phyloP scores from a whole-genome alignment of 2,329 filamentous ascomycete species.

The Talaromyces sp. region DNA sequence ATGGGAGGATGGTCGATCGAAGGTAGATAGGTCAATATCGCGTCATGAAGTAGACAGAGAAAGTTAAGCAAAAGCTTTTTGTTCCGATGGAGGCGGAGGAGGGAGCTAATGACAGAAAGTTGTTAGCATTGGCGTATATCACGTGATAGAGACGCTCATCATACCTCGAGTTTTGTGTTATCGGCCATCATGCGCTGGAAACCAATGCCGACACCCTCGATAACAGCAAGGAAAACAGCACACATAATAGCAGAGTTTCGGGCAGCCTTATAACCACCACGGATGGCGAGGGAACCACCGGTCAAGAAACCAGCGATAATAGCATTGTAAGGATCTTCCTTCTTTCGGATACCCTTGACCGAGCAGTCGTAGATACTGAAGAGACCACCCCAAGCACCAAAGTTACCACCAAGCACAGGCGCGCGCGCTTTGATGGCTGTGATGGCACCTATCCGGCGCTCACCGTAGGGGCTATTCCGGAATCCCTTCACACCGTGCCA shows the following conservation, averaged over 20 bases:
- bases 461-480: slow-evolving; percentile 84
- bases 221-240: slow-evolving; percentile 88
- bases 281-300: slow-evolving; percentile 82
- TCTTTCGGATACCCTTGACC: slow-evolving; percentile 88
- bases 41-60: not conserved
- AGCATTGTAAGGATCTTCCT: slow-evolving; percentile 97
- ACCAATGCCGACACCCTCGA: slow-evolving; percentile 94
- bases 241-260: slow-evolving; percentile 96
- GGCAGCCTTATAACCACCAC: slow-evolving; percentile 87
- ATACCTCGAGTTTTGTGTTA: slow-evolving; percentile 75
- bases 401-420: slow-evolving; percentile 94
- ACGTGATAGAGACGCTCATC: slow-evolving; percentile 19
- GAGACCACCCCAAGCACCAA: slow-evolving; percentile 93
- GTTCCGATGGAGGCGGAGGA: slow-evolving; percentile 34
- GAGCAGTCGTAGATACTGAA: slow-evolving; percentile 97
- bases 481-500: slow-evolving; percentile 98
- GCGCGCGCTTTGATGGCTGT: slow-evolving; percentile 97
- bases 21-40: slow-evolving; percentile 13
- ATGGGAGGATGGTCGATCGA: slow-evolving; percentile 17
- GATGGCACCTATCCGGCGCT: slow-evolving; percentile 90
- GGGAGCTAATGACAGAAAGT: slow-evolving; percentile 28
- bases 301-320: slow-evolving; percentile 98
- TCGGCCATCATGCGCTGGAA: slow-evolving; percentile 93
- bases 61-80: slow-evolving; percentile 37
- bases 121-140: not conserved